These are phyloP conservation scores for Entrophospora sp. DNA, from an alignment of 192 early-diverging fungal species.

Conservation along the genomic window DNA sequence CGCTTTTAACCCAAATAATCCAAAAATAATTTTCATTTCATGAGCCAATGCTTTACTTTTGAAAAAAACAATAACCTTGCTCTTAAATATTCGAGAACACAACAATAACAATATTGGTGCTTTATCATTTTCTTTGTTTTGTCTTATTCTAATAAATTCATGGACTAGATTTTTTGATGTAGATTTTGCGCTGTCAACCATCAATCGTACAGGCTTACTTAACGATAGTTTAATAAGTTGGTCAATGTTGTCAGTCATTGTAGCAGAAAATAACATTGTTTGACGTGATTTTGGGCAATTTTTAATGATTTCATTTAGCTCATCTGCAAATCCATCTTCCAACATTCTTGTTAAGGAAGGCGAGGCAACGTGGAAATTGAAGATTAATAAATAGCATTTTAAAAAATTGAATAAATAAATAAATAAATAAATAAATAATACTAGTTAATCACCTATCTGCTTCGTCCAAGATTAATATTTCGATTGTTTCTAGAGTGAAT, in stretches of 20 bases:
- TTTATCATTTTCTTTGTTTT: conserved; percentile 74
- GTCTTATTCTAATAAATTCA: conserved; percentile 93
- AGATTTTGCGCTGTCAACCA: conserved; percentile 77
- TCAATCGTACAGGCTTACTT: conserved; percentile 77
- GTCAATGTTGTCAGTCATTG: conserved; percentile 98
- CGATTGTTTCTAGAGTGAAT: conserved; percentile 79
- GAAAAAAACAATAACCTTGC: conserved; percentile 87
- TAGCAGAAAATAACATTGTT: conserved; percentile 99
- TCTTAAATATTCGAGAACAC: conserved; percentile 72
- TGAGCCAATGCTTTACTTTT: conserved; percentile 89
- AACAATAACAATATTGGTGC: conserved; percentile 80
- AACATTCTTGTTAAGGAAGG: conserved; percentile 58
- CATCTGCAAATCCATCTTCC: conserved; percentile 95
- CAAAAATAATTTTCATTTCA: conserved; percentile 98
- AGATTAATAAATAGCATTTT: too few species aligned
- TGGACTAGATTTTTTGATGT: conserved; percentile 73
- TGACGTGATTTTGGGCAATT: conserved; percentile 81
- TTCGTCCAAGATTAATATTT: conserved; percentile 98
- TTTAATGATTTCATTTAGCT: conserved; percentile 92
- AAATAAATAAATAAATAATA: too few species aligned
- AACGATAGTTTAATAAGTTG: conserved; percentile 91
- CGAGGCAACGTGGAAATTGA: too few species aligned
- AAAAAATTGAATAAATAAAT: background rate
- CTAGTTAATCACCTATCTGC: conserved; percentile 95
- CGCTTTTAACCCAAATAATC: conserved; percentile 74